Evolutionary conservation across 768 basidiomycete species (phyloP), one percentile per base, ranked within the genome.

Genomic region (Lactifluus pinguis): DNA sequence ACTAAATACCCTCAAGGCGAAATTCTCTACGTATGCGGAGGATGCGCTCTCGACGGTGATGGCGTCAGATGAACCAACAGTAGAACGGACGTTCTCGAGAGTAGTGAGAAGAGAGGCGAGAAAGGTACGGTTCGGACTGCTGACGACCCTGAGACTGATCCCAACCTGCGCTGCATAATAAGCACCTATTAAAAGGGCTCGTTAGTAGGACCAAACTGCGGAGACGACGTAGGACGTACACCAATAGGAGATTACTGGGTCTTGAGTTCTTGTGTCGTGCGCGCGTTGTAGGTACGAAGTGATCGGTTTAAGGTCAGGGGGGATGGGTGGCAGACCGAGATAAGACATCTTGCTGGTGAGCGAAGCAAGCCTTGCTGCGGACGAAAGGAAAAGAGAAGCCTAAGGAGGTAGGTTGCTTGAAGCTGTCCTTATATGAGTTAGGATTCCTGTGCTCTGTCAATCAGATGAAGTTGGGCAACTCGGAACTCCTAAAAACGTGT

Each of bases 201-300:
- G 65, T 61, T 38, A 15, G 36, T 3, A 19, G 39, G 19, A 57
- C 42, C 38, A n/a, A 49, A 34, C 48, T 19, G 60, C 34, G 36
- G 34, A 59, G 41, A 50, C 7, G 53, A 48, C 36, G 25, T 38
- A 41, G 29, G 13, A 77, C 90, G 66, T 73, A 95, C 95, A 95
- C 95, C 95, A 99, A 71, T 98, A 98, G 5, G 91, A 82, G 69
- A 98, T 83, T 55, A 95, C 77, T 6, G 92, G 90, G 59, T 99
- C 94, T 64, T 87, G 83, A 14, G 75, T 75, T 54, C 80, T 83
- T 67, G 98, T 79, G 71, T 99, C 97, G 60, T 92, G 84, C 0
- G 97, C 91, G 53, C 97, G 84, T 68, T 95, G 92, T 19, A 98
- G 78, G 72, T 83, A 95, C 2, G 93, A 89, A 5, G 83, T 69